Base-by-base conservation (phyloP, 371 early-diverging fungal species). In the Mortierella sp. region DNA sequence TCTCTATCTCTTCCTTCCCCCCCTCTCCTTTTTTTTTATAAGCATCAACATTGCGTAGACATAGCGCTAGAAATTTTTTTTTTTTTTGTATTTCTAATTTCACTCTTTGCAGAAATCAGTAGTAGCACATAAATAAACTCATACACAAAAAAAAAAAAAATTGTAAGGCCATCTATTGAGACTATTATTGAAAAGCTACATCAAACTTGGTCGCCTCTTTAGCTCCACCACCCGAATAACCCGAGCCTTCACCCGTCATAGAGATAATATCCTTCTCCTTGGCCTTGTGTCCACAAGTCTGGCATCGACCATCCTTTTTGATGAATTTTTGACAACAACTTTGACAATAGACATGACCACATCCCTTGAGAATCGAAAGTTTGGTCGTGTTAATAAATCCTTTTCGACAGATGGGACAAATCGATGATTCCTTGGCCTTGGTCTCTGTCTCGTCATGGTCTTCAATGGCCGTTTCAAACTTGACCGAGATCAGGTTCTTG, bases 301-400 rank as follows among this genome's bases (percentile, higher is more conserved):
- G 92, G 68, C 98, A 98, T 55, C 82, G 87, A 57, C 88, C 85
- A 1, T 92, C 76, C 47, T 87, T 85, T 60, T 86, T 85, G 7
- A 97, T 91, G 89, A 97, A 97, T 77, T 90, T 88, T 57, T 81
- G 76, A 44, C 89, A 84, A 70, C 98, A 98, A 23, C 83, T 72
- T 44, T 91, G 89, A 74, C 98, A 97, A 21, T 94, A 74, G 1
- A 92, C 94, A 82, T 98, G 97, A 1, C 98, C 98, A 66, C 98
- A 98, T 11, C 77, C 70, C 62, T 89, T 88, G 62, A 95, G 80
- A 1, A 95, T 95, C 88, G 81, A 43, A 7, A 62, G 44, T 21
- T 64, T 64, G 29, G 50, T 63, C 25, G 61, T 88, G 68, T 96
- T 96, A 12, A 85, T 90, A 18, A 97, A 82, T 0, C 87, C 80